A percentile compares a stretch with the other conserved stretches of the same genome.
These are phyloP conservation scores for Acarospora socialis DNA, from an alignment of 2,329 filamentous ascomycete species.

Conservation along the genomic window DNA sequence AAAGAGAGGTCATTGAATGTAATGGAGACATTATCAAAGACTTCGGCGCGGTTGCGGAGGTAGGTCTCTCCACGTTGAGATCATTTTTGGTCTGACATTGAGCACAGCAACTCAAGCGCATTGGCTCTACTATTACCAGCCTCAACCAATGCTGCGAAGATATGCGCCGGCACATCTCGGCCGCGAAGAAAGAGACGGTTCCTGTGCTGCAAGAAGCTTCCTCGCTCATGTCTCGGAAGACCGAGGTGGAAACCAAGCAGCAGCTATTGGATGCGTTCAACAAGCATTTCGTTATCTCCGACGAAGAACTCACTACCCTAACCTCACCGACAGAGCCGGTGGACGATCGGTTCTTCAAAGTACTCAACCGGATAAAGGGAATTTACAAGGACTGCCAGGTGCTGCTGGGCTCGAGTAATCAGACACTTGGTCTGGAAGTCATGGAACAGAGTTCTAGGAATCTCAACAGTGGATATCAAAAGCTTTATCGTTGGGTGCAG, in stretches of 20 bases:
- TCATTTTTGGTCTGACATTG: slow-evolving; percentile 15
- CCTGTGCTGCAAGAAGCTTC: slow-evolving; percentile 66
- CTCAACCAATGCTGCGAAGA: slow-evolving; percentile 67
- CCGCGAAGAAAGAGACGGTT: slow-evolving; percentile 60
- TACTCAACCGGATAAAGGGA: slow-evolving; percentile 65
- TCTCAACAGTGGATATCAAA: slow-evolving; percentile 82
- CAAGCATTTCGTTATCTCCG: slow-evolving; percentile 69
- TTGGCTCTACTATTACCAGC: slow-evolving; percentile 62
- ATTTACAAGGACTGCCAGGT: slow-evolving; percentile 83
- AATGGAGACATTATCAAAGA: slow-evolving; percentile 81
- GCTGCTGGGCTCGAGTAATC: slow-evolving; percentile 77
- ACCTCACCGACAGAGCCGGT: slow-evolving; percentile 71
- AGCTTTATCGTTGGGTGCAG: slow-evolving; percentile 90
- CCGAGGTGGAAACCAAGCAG: slow-evolving; percentile 66
- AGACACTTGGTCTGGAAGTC: slow-evolving; percentile 73
- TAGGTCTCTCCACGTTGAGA: slow-evolving; percentile 32
- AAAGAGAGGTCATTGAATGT: slow-evolving; percentile 83
- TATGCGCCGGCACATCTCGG: slow-evolving; percentile 62
- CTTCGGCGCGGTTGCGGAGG: slow-evolving; percentile 80
- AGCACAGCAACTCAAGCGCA: slow-evolving; percentile 65
- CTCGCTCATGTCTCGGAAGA: slow-evolving; percentile 55
- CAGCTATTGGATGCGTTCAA: slow-evolving; percentile 63
- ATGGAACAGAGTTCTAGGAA: slow-evolving; percentile 83
- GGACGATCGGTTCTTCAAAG: slow-evolving; percentile 68
- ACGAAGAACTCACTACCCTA: slow-evolving; percentile 61